A percentile compares a stretch with the other conserved stretches of the same genome.
phyloP scores from a whole-genome alignment of 495 filamentous ascomycete genomes.

The Xylaria scruposa region DNA sequence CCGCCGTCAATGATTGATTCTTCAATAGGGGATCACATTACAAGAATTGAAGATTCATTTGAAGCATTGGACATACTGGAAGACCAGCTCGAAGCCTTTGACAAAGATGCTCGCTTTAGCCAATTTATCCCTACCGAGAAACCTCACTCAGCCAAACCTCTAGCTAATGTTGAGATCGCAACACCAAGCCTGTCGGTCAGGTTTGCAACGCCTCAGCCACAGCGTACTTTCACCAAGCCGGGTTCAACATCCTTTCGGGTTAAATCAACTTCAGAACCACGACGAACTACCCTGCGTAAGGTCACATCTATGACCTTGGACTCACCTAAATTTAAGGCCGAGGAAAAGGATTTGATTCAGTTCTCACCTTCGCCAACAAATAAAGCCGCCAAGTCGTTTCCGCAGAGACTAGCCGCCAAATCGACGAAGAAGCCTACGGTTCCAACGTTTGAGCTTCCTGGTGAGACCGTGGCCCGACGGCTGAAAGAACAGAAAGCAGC shows the following conservation, averaged over 20 bases:
- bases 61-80: slow-evolving; percentile 73
- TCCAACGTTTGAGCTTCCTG: slow-evolving; percentile 73
- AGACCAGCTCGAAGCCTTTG: slow-evolving; percentile 64
- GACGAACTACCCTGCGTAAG: slow-evolving; percentile 42
- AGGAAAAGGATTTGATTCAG: slow-evolving; percentile 37
- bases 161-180: slow-evolving; percentile 27
- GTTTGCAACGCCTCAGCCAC: slow-evolving; percentile 38
- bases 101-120: slow-evolving; percentile 51
- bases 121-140: slow-evolving; percentile 46
- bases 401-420: slow-evolving; percentile 55
- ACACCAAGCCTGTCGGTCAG: slow-evolving; percentile 21
- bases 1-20: slow-evolving; percentile 19
- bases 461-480: slow-evolving; percentile 71
- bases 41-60: slow-evolving; percentile 72
- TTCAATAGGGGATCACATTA: slow-evolving; percentile 48
- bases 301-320: slow-evolving; percentile 43
- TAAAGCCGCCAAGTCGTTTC: slow-evolving; percentile 51
- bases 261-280: slow-evolving; percentile 37
- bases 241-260: slow-evolving; percentile 32
- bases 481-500: slow-evolving; percentile 60
- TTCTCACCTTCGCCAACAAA: slow-evolving; percentile 32
- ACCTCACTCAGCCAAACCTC: slow-evolving; percentile 26
- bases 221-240: slow-evolving; percentile 28
- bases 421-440: slow-evolving; percentile 68
- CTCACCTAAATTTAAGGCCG: slow-evolving; percentile 33